phyloP scores from a whole-genome alignment of 2,329 filamentous ascomycete genomes.

The Beauveria bassiana region DNA sequence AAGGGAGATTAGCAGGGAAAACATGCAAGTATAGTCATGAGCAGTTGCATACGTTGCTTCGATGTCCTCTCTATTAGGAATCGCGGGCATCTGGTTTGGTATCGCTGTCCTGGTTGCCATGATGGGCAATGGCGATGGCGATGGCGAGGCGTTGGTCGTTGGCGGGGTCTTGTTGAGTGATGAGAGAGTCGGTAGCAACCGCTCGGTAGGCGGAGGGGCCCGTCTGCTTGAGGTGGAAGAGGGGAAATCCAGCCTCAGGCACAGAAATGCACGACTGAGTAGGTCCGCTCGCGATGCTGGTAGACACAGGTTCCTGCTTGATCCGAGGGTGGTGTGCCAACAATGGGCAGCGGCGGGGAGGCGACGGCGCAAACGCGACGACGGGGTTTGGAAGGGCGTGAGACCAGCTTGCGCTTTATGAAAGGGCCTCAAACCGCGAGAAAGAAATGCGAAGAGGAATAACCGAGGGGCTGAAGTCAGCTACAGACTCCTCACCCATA shows the following conservation, averaged over 20 bases:
- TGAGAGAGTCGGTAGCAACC: neutral
- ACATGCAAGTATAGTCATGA: constrained; percentile 6
- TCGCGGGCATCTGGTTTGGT: constrained; percentile 43
- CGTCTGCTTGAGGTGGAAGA: neutral
- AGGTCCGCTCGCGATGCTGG: neutral
- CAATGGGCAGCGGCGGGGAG: neutral
- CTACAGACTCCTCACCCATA: neutral
- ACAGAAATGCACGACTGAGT: neutral
- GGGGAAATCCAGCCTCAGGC: too few relatives aligned
- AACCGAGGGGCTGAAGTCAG: neutral
- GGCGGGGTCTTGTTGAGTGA: constrained; percentile 3
- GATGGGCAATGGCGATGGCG: constrained; percentile 8
- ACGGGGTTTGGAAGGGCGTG: neutral
- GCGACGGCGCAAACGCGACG: constrained; percentile 9
- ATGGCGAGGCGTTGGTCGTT: neutral
- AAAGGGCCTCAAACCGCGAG: neutral
- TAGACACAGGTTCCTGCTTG: neutral
- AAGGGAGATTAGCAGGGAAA: constrained; percentile 18
- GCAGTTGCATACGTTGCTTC: constrained; percentile 36
- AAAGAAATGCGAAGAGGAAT: neutral
- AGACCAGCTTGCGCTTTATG: neutral
- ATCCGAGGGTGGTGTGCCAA: neutral
- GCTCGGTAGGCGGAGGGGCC: neutral
- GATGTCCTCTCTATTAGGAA: constrained; percentile 55
- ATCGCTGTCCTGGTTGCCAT: constrained; percentile 28